Evolutionary conservation across 2,329 filamentous ascomycete species (phyloP).

Genomic region (Curvularia hawaiiensis): DNA sequence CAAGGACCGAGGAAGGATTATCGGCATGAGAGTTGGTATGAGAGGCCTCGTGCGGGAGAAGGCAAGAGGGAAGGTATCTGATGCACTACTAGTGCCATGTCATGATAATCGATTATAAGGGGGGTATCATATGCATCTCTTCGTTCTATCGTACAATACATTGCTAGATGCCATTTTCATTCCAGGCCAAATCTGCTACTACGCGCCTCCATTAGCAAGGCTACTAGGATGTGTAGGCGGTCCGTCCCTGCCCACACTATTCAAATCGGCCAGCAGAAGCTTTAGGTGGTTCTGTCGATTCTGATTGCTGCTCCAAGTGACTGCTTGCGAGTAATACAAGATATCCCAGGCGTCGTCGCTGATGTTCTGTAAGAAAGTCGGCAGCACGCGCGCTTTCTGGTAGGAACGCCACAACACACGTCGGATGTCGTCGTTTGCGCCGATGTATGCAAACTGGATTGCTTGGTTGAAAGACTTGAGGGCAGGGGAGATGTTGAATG

Average conservation of each 20-base stretch:
- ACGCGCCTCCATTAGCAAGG: conserved; percentile 14
- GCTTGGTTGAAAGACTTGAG: conserved; percentile 44
- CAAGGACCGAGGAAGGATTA: conserved; percentile 78
- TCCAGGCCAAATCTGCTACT: not conserved
- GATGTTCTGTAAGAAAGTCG: conserved; percentile 40
- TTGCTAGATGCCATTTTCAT: not conserved
- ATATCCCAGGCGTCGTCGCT: conserved; percentile 47
- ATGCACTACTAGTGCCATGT: not conserved
- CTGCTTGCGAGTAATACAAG: conserved; percentile 46
- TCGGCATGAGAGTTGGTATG: conserved; percentile 48
- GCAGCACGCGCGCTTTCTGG: conserved; percentile 37
- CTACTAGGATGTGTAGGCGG: conserved; percentile 43
- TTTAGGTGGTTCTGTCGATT: conserved; percentile 39
- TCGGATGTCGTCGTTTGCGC: conserved; percentile 43
- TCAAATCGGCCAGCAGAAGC: conserved; percentile 37
- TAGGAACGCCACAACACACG: conserved; percentile 47
- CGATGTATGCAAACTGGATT: conserved; percentile 43
- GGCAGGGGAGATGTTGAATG: conserved; percentile 40
- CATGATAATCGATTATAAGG: not conserved
- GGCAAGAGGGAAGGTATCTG: not conserved
- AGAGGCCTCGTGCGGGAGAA: conserved; percentile 16
- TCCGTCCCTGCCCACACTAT: conserved; percentile 38
- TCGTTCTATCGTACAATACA: conserved; percentile 7
- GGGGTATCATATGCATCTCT: conserved; percentile 10
- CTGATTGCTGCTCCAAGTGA: conserved; percentile 43